phyloP scores from a whole-genome alignment of 768 basidiomycete species.

The Pleurotus djamor region DNA sequence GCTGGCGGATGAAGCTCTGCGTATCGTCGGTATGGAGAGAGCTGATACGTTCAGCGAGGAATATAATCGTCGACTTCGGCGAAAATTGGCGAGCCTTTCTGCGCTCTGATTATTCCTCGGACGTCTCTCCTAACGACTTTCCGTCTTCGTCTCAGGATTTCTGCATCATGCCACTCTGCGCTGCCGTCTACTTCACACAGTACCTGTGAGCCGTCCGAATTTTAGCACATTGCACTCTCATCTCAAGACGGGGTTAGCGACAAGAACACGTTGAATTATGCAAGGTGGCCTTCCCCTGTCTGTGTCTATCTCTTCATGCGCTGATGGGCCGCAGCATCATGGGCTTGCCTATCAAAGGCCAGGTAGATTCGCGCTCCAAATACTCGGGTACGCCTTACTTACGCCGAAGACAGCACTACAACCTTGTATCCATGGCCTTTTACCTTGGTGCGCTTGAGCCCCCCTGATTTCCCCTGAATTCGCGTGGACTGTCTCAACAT shows the following conservation, averaged over 20 bases:
- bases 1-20: slow-evolving; percentile 59
- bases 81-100: slow-evolving; percentile 48
- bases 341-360: slow-evolving; percentile 63
- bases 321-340: slow-evolving; percentile 44
- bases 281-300: slow-evolving; percentile 37
- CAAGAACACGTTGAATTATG: slow-evolving; percentile 70
- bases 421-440: slow-evolving; percentile 62
- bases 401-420: slow-evolving; percentile 44
- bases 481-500: background rate
- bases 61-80: slow-evolving; percentile 51
- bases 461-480: background rate
- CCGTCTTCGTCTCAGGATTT: slow-evolving; percentile 32
- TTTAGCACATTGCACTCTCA: background rate
- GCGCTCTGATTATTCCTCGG: no score
- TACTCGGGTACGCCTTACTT: slow-evolving; percentile 3
- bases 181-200: slow-evolving; percentile 69
- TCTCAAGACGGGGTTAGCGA: slow-evolving; percentile 35
- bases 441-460: slow-evolving; percentile 42
- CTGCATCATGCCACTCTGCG: slow-evolving; percentile 53
- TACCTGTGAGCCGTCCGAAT: slow-evolving; percentile 42
- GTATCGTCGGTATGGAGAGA: slow-evolving; percentile 54
- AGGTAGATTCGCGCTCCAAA: slow-evolving; percentile 29
- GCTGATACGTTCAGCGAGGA: slow-evolving; percentile 56
- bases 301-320: background rate
- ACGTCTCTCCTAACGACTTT: background rate